phyloP scores from a whole-genome alignment of 2,329 filamentous ascomycete genomes.

The Teratosphaeriaceae sp. region DNA sequence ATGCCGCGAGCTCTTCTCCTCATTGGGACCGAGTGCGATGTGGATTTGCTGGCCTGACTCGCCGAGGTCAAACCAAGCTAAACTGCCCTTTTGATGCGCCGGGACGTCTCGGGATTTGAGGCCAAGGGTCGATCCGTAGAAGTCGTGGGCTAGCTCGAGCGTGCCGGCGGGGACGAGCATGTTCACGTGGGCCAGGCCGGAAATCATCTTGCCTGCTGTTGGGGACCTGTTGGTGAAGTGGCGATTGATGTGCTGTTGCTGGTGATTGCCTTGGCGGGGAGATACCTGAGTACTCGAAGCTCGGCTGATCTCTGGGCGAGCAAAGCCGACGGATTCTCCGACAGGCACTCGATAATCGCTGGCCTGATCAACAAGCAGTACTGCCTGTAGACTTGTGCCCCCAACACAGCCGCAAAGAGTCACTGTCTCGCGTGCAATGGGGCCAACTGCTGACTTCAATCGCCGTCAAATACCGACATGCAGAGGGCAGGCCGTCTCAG shows the following conservation, averaged over 20 bases:
- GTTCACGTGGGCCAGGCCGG: conserved; percentile 52
- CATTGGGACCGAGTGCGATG: conserved; percentile 43
- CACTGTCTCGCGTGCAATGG: no score
- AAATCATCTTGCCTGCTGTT: conserved; percentile 37
- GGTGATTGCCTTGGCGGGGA: conserved; percentile 1
- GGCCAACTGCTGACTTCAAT: neutral
- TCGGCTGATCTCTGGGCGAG: conserved; percentile 2
- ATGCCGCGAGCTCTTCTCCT: conserved; percentile 43
- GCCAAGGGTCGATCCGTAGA: conserved; percentile 52
- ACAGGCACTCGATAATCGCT: neutral
- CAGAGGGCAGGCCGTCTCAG: neutral
- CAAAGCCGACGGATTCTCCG: conserved; percentile 1
- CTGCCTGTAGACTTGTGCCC: no score
- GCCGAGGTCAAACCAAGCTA: conserved; percentile 56
- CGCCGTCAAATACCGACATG: neutral
- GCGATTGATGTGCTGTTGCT: neutral
- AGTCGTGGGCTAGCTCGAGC: conserved; percentile 45
- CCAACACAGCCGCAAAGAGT: no score
- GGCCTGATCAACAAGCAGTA: no score
- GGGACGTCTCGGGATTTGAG: conserved; percentile 49
- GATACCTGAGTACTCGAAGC: neutral
- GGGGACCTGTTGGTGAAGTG: neutral
- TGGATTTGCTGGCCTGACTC: conserved; percentile 47
- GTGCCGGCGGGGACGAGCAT: conserved; percentile 50
- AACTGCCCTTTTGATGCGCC: conserved; percentile 40